These are phyloP conservation scores for Diaporthe eres DNA, from an alignment of 2,329 filamentous ascomycete species.

Conservation along the genomic window DNA sequence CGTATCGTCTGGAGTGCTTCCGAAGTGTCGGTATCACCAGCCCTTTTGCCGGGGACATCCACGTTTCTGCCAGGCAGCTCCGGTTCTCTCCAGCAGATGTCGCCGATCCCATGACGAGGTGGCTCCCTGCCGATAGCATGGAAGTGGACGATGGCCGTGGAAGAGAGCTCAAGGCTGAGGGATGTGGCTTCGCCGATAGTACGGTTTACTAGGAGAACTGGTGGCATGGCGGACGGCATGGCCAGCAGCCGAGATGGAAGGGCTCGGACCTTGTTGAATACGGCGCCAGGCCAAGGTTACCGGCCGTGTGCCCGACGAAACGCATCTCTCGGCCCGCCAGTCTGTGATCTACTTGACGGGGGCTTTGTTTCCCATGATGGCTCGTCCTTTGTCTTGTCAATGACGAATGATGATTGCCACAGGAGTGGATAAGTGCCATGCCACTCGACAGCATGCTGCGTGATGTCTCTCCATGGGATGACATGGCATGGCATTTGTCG, in stretches of 20 bases:
- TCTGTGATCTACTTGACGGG: not conserved
- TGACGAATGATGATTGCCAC: not conserved
- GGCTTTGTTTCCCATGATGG: not conserved
- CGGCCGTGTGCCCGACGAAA: constrained; percentile 17
- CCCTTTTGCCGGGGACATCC: not conserved
- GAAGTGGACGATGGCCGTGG: not conserved
- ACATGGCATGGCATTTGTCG: not conserved
- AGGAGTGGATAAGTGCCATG: not conserved
- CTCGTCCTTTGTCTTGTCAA: not conserved
- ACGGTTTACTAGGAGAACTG: not conserved
- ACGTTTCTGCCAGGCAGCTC: not conserved
- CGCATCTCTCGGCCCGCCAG: constrained; percentile 39
- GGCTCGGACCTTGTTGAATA: constrained; percentile 18
- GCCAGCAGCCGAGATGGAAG: constrained; percentile 17
- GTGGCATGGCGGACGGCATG: not conserved
- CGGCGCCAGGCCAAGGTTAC: constrained; percentile 11
- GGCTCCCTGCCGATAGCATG: constrained; percentile 6
- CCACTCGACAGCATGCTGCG: not conserved
- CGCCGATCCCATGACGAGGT: constrained; percentile 23
- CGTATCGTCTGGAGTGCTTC: constrained; percentile 24
- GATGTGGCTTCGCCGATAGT: constrained; percentile 20
- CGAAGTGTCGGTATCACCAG: constrained; percentile 30
- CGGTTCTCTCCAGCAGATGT: not conserved
- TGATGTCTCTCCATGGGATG: not conserved
- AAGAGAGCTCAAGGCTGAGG: constrained; percentile 2